Base-by-base conservation (phyloP, 495 filamentous ascomycete genomes). In the Talaromyces wortmannii region DNA sequence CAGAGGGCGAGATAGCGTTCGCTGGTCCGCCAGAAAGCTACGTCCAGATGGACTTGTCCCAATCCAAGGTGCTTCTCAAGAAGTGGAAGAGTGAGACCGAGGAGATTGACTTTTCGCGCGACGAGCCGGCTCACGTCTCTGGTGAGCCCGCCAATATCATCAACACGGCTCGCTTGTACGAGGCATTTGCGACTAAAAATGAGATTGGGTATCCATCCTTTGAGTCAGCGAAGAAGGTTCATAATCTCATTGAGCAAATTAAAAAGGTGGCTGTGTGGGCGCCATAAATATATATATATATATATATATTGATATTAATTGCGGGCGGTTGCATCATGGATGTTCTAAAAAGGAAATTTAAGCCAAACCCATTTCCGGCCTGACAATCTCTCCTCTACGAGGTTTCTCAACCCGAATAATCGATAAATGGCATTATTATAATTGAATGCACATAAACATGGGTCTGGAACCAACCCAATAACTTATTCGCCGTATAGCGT, bases 1-100 rank as follows among this genome's bases (percentile, higher is more conserved):
- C 75, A 29, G 77, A 74, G 58, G 82, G 82, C 5, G 79, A 83
- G 63, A 75, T 85, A 15, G 65, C 71, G 17, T 61, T 85, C 16
- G 67, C 71, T 0, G 68, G 68, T 1, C 52, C 52, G 16, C 47
- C 53, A 10, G 59, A 60, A 1, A 56, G 65, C 2, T 68, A 69
- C 7, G 16, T 80, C n/a, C 66, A 76, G 32, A 67, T 72, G 8
- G 62, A 61, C 18, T 55, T 61, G 0, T 62, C 67, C 1, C 62
- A 67, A 16, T 57, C 67, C 10, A 67, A 66, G 12, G 66, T 84
- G 7, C 64, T 75, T 53, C 43, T 83, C 6, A 68, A 76, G 31
- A 67, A 76, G 33, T 73, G 71, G 44, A 66, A 63, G 15, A 67
- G 76, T 18, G 62, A 67, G 42, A 69, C 78, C 1, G 65, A 77